phyloP scores from a whole-genome alignment of 2,329 filamentous ascomycete genomes.

The Aspergillus puulaauensis region DNA sequence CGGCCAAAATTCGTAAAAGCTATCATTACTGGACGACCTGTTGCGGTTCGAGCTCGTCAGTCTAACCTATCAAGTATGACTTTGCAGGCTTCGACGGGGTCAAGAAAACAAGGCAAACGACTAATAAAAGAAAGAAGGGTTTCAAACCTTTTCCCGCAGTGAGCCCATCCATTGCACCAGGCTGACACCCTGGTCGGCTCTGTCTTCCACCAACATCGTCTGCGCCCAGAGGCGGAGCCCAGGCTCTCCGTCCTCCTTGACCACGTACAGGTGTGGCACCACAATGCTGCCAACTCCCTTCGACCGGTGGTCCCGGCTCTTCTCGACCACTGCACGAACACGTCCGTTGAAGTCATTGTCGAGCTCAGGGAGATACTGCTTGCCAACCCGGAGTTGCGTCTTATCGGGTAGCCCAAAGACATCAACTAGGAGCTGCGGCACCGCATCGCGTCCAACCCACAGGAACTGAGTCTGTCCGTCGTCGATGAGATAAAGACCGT shows the following conservation, averaged over 20 bases:
- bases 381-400: slow-evolving; percentile 84
- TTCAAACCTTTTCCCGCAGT: slow-evolving; percentile 86
- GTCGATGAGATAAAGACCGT: slow-evolving; percentile 93
- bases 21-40: slow-evolving; percentile 35
- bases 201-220: slow-evolving; percentile 90
- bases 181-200: slow-evolving; percentile 90
- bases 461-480: slow-evolving; percentile 97
- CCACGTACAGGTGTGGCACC: slow-evolving; percentile 89
- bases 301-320: slow-evolving; percentile 83
- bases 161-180: slow-evolving; percentile 90
- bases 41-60: slow-evolving; percentile 25
- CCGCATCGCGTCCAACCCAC: slow-evolving; percentile 90
- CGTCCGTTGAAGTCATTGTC: slow-evolving; percentile 97
- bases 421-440: slow-evolving; percentile 82
- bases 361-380: slow-evolving; percentile 79
- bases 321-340: slow-evolving; percentile 83
- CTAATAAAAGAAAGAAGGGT: slow-evolving; percentile 13
- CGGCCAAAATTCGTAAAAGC: slow-evolving; percentile 20
- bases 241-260: slow-evolving; percentile 93
- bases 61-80: slow-evolving; percentile 15
- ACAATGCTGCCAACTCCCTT: slow-evolving; percentile 89
- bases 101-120: slow-evolving; percentile 9
- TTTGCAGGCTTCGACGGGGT: slow-evolving; percentile 5
- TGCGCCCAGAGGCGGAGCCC: slow-evolving; percentile 95
- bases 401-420: slow-evolving; percentile 88